Evolutionary conservation across 140 eudicot genomes (phyloP), one percentile per base, ranked within the genome.

Genomic region (Senecio squalidus): DNA sequence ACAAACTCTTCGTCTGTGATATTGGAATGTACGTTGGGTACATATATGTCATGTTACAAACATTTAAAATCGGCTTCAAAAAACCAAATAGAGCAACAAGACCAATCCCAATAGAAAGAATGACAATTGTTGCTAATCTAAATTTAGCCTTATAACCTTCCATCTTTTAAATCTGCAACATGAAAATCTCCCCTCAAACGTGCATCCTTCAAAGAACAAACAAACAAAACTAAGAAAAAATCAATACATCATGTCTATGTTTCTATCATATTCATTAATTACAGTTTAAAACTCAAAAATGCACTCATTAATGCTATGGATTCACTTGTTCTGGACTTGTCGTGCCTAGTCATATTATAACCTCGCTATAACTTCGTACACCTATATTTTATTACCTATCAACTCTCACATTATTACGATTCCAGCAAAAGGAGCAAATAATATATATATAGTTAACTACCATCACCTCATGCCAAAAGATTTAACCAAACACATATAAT

Each of bases 11-110:
- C 4, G 95, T 70, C 2, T 75, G 47, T n/a, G 95, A 70, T 51
- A 93, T 62, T 5, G 99, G 99, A 55, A 93, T 82, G 70, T 93
- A 93, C 14, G 89, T 88, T 7, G 96, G 99, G 55, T 88, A 93
- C 99, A 93, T 93, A 62, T 93, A 93, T 34, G 99, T 93, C 99
- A 88, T 88, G 47, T 41, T 66, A 71, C 99, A 93, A 6, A 96
- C 96, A 71, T 84, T 93, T 17, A 84, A 69, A 54, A 80, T 38
- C 4, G 95, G 96, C 59, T 67, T 84, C 38, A 82, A 53, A 67
- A 88, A 48, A 45, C 71, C 85, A 64, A 59, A 88, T 50, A 82
- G 39, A 25, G 83, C 92, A 23, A 77, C 67, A 5, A 76, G 49
- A 38, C 55, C 82, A 21, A 93, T 64, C 49, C 80, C 78, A 33